A percentile compares a stretch with the other conserved stretches of the same genome.
Conservation (phyloP, 345 rosid genomes). For the Gossypium mustelinum region DNA sequence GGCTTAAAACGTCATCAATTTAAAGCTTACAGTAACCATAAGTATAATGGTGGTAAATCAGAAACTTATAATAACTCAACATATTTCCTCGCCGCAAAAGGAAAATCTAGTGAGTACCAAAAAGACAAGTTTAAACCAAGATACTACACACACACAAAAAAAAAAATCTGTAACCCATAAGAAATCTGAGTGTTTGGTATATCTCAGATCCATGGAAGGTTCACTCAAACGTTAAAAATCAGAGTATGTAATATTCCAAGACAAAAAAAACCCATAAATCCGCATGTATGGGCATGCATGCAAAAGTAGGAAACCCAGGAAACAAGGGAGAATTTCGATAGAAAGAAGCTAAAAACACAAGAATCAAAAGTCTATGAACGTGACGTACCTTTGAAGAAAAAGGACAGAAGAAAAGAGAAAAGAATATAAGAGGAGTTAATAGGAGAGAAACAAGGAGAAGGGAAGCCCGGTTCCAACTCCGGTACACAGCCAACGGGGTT, state of each 20-base stretch:
- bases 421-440: not conserved
- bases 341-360: not conserved
- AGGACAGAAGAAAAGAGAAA: not conserved
- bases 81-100: not conserved
- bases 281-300: not conserved
- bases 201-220: not conserved
- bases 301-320: not conserved
- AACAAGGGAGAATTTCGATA: not conserved
- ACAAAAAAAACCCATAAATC: not conserved
- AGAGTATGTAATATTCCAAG: not conserved
- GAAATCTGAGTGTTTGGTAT: not conserved
- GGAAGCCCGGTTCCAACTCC: slow-evolving; percentile 7
- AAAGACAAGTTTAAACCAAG: no score
- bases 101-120: not conserved
- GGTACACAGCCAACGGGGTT: not conserved
- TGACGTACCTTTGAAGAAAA: not conserved
- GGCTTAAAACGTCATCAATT: no score
- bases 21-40: no score
- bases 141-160: no score
- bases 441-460: not conserved
- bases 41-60: no score
- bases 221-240: not conserved
- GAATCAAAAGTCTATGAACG: not conserved
- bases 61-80: no score
- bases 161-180: not conserved